phyloP scores from a whole-genome alignment of 495 filamentous ascomycete species.

The Xylaria cubensis region DNA sequence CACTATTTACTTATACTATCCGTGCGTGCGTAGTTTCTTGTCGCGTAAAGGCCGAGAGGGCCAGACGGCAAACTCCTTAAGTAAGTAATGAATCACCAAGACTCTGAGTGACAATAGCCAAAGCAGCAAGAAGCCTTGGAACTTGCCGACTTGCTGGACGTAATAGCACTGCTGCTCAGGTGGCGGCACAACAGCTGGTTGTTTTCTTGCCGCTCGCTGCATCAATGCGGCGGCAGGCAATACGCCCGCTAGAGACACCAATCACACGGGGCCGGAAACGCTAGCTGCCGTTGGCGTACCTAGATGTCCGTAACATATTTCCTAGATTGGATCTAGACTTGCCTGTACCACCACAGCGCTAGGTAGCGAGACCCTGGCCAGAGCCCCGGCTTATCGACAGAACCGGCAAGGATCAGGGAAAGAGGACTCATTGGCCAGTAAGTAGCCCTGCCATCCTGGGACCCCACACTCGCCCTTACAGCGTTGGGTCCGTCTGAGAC shows the following conservation, averaged over 20 bases:
- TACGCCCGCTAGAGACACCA: not conserved
- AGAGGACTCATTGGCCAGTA: not conserved
- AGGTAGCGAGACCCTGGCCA: not conserved
- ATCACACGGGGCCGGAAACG: constrained; percentile 7
- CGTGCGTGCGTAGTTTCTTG: not conserved
- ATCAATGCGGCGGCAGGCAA: constrained; percentile 11
- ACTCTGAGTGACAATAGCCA: not conserved
- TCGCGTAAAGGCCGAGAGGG: not conserved
- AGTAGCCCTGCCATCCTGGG: not conserved
- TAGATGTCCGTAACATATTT: not conserved
- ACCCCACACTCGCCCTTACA: not conserved
- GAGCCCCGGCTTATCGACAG: not conserved
- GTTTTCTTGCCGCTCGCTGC: constrained; percentile 1
- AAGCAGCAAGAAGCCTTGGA: not conserved
- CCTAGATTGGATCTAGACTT: constrained; percentile 24
- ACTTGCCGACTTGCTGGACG: not conserved
- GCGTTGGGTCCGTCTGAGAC: constrained; percentile 3
- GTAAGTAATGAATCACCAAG: no score
- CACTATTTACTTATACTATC: not conserved
- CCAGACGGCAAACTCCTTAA: not conserved
- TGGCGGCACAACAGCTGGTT: not conserved
- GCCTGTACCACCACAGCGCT: not conserved
- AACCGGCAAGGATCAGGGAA: not conserved
- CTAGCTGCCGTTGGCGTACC: constrained; percentile 8
- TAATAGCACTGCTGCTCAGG: not conserved